Conservation (phyloP, 192 early-diverging fungal species). For the Coemansia erecta region DNA sequence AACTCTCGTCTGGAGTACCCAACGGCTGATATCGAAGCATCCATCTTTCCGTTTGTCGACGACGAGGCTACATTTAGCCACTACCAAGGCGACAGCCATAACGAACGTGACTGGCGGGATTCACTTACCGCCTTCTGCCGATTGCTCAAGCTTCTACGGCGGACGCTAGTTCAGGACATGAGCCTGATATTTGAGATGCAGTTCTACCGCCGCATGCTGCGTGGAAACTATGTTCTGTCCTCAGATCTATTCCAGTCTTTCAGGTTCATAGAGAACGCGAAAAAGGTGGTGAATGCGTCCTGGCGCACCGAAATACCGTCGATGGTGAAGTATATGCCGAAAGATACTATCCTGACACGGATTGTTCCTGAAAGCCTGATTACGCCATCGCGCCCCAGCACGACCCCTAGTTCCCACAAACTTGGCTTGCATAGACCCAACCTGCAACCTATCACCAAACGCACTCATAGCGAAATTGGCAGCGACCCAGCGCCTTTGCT, state of each 20-base stretch:
- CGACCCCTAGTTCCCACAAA: too few species aligned
- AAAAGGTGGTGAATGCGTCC: background rate
- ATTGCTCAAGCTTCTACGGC: slow-evolving; percentile 32
- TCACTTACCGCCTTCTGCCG: slow-evolving; percentile 29
- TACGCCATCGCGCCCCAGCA: too few species aligned
- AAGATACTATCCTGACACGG: slow-evolving; percentile 1
- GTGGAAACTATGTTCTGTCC: slow-evolving; percentile 13
- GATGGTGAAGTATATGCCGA: background rate
- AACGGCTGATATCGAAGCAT: slow-evolving; percentile 2
- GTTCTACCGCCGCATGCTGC: slow-evolving; percentile 46
- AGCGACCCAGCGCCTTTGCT: too few species aligned
- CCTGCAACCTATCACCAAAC: too few species aligned
- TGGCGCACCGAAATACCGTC: background rate
- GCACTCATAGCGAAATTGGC: too few species aligned
- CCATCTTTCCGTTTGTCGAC: slow-evolving; percentile 44
- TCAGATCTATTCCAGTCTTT: slow-evolving; percentile 22
- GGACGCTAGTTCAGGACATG: slow-evolving; percentile 37
- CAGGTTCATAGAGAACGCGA: background rate
- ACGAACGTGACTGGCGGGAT: slow-evolving; percentile 6
- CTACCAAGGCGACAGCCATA: background rate
- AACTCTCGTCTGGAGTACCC: slow-evolving; percentile 11
- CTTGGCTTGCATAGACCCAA: too few species aligned
- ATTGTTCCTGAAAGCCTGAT: background rate
- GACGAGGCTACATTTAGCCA: background rate
- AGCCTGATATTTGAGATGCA: slow-evolving; percentile 24